A percentile compares a stretch with the other conserved stretches of the same genome.
Evolutionary conservation across 2,329 filamentous ascomycete species (phyloP).

Genomic region (Colletotrichum trifolii): DNA sequence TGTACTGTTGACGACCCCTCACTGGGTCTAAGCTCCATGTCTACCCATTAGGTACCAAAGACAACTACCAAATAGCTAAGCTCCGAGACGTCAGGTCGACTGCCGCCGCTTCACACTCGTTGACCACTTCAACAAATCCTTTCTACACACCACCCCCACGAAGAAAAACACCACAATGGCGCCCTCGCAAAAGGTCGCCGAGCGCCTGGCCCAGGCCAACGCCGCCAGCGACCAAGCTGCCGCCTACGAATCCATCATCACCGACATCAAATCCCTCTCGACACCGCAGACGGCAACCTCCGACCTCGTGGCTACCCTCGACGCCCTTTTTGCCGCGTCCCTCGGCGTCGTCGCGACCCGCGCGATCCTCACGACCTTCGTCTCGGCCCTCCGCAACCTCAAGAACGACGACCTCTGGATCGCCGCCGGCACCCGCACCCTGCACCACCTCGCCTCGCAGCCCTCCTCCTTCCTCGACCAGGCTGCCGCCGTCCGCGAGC

Average conservation of each 20-base stretch:
- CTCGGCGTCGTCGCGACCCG: constrained; percentile 83
- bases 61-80: constrained; percentile 31
- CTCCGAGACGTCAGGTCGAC: constrained; percentile 1
- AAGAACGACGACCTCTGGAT: constrained; percentile 75
- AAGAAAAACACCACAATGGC: constrained; percentile 44
- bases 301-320: constrained; percentile 75
- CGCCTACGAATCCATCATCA: constrained; percentile 59
- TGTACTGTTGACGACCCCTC: too few species aligned
- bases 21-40: too few species aligned
- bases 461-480: constrained; percentile 82
- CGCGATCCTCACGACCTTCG: constrained; percentile 75
- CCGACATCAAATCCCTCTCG: constrained; percentile 54
- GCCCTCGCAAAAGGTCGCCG: constrained; percentile 52
- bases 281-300: constrained; percentile 52
- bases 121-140: too few species aligned
- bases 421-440: constrained; percentile 78
- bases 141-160: neutral
- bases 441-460: constrained; percentile 71
- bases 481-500: constrained; percentile 80
- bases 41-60: constrained; percentile 37
- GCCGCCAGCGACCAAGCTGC: constrained; percentile 54
- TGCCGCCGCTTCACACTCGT: neutral
- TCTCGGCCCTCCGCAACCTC: constrained; percentile 70
- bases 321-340: constrained; percentile 74
- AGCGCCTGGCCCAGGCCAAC: constrained; percentile 56